Evolutionary conservation across 2,329 filamentous ascomycete genomes (phyloP), one percentile per base, ranked within the genome.

Genomic region (Xylaria sp.): DNA sequence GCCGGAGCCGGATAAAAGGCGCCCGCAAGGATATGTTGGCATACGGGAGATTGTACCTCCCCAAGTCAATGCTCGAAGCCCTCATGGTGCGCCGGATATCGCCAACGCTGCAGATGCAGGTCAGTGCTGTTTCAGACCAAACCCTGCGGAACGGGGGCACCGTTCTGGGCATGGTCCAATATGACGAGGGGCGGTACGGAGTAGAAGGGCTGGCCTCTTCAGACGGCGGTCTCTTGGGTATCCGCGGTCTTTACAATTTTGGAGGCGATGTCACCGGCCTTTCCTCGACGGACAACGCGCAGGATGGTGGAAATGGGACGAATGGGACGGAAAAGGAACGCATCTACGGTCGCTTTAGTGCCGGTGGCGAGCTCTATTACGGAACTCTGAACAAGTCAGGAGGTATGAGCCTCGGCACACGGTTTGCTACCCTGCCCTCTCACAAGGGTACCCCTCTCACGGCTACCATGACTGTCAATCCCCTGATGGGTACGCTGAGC

Each of bases 311-410:
- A 21, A 67, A 71, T 21, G 67, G 70, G 17, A 68, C 63, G 14
- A 69, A 61, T 55, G 64, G 73, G 31, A 66, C 70, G 0, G 81
- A 86, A 45, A 80, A 77, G 62, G 88, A 90, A 73, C 86, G 84
- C 69, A 87, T 89, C 61, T 90, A 88, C 79, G 94, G 91, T 8
- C 88, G 94, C 19, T 92, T 98, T 75, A 96, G 92, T 72, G 92
- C 92, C 2, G 95, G 95, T 37, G 94, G 89, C 58, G 95, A 99
- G 77, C 83, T 96, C 37, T 99, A 98, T 80, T 99, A 99, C 80
- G 95, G 94, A 21, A 90, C 94, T 0, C 80, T 97, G 62, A 98
- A 97, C 76, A 97, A 97, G 74, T 92, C 93, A 21, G 92, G 94
- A 51, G 95, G 95, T 49, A 87, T 97, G 74, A 97, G 92, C 66